Evolutionary conservation across 352 stramenopile genomes (phyloP).

Genomic region (Nothophytophthora sp.): DNA sequence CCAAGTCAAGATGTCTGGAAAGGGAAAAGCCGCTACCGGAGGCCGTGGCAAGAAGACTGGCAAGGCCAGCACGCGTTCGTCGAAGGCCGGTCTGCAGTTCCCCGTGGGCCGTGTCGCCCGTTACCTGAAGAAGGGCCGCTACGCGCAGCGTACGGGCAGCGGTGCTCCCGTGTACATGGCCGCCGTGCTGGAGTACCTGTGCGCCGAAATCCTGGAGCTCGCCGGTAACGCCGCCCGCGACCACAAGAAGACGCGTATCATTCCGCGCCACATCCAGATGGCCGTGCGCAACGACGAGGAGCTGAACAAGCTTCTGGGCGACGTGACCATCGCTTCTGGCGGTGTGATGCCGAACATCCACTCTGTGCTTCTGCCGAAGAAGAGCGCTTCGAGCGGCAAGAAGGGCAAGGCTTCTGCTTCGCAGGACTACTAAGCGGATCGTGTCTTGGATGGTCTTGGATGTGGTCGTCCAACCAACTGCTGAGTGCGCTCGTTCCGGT

Average conservation of each 20-base stretch:
- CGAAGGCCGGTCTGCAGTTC: constrained; percentile 96
- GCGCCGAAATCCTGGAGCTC: constrained; percentile 95
- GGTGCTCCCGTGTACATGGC: constrained; percentile 95
- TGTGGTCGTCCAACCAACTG: constrained; percentile 91
- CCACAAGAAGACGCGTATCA: constrained; percentile 98
- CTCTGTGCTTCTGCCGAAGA: constrained; percentile 90
- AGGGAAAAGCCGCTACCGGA: constrained; percentile 74
- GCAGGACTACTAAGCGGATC: constrained; percentile 51
- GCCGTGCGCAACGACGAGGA: constrained; percentile 94
- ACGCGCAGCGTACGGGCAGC: constrained; percentile 90
- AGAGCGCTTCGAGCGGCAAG: constrained; percentile 53
- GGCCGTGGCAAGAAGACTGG: constrained; percentile 70
- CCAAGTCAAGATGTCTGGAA: constrained; percentile 78
- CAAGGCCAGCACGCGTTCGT: constrained; percentile 62
- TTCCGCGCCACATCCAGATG: constrained; percentile 96
- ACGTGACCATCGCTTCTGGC: constrained; percentile 94
- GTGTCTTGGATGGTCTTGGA: no score
- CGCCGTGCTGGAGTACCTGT: constrained; percentile 94
- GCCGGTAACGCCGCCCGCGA: constrained; percentile 94
- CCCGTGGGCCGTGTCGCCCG: constrained; percentile 94
- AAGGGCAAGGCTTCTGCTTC: constrained; percentile 56
- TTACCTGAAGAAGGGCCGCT: constrained; percentile 93
- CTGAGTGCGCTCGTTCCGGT: constrained; percentile 89
- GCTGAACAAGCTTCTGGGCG: constrained; percentile 94
- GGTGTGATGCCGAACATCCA: constrained; percentile 98